These are phyloP conservation scores for Poa annua DNA, from an alignment of 176 grass and related monocot genomes.

Conservation along the genomic window DNA sequence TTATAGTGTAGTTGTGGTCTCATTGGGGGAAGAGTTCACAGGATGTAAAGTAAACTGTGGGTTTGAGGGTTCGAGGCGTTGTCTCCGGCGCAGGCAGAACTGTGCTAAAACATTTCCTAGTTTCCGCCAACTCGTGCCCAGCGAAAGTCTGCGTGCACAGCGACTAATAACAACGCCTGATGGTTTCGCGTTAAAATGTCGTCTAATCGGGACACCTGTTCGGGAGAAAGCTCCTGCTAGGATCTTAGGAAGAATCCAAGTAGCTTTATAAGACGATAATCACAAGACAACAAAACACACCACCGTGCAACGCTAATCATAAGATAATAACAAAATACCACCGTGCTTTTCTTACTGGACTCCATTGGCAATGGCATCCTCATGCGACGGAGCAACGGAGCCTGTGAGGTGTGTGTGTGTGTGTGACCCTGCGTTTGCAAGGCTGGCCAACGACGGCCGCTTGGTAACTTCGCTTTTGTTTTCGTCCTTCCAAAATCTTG, in stretches of 20 bases:
- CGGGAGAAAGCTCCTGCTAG: not conserved
- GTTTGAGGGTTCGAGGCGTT: not conserved
- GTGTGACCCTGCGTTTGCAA: not conserved
- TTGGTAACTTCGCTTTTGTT: not conserved
- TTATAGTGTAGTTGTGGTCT: not conserved
- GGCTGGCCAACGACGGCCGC: not conserved
- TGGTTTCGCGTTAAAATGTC: not conserved
- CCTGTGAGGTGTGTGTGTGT: conserved; percentile 30
- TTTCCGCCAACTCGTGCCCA: not conserved
- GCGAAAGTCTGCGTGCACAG: conserved; percentile 36
- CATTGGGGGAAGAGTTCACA: not conserved
- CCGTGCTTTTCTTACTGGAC: conserved; percentile 20
- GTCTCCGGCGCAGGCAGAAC: not conserved
- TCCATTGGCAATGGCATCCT: not conserved
- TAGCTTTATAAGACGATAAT: not conserved
- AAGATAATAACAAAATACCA: conserved; percentile 7
- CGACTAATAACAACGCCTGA: not conserved
- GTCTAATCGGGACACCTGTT: conserved; percentile 6
- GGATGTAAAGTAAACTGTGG: not conserved
- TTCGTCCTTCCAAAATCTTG: conserved; percentile 14
- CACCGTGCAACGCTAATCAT: not conserved
- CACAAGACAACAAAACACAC: not conserved
- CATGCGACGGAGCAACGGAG: conserved; percentile 22
- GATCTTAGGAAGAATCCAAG: conserved; percentile 23
- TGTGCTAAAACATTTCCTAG: not conserved